phyloP scores from a whole-genome alignment of 768 basidiomycete genomes.

The Lactifluus pinguis region DNA sequence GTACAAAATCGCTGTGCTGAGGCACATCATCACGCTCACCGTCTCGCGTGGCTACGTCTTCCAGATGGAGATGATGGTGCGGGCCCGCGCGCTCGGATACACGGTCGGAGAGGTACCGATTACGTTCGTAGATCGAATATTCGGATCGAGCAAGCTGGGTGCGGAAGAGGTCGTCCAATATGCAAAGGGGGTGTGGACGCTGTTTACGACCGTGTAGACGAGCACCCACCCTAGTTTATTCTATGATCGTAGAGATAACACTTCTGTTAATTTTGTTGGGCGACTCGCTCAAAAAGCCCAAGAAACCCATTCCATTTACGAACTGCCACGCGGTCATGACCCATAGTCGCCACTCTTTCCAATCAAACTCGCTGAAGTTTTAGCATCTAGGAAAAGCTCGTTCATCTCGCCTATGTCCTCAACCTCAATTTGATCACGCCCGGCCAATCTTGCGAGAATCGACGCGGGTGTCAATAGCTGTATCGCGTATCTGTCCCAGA shows the following conservation, averaged over 20 bases:
- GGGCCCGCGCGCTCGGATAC: slow-evolving; percentile 77
- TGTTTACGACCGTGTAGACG: slow-evolving; percentile 55
- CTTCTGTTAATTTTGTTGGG: background rate
- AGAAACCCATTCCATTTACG: background rate
- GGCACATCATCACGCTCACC: slow-evolving; percentile 76
- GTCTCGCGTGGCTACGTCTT: slow-evolving; percentile 90
- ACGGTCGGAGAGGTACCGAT: slow-evolving; percentile 87
- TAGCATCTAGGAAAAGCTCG: slow-evolving; percentile 92
- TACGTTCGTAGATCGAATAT: slow-evolving; percentile 90
- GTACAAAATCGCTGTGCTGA: slow-evolving; percentile 67
- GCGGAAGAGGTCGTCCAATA: slow-evolving; percentile 84
- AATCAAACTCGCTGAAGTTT: slow-evolving; percentile 38
- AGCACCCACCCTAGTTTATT: slow-evolving; percentile 3
- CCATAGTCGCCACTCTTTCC: slow-evolving; percentile 1
- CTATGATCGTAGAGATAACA: background rate
- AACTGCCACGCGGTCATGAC: background rate
- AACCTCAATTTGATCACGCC: slow-evolving; percentile 69
- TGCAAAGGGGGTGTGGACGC: slow-evolving; percentile 71
- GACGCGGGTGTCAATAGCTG: slow-evolving; percentile 88
- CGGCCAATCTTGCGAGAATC: slow-evolving; percentile 70
- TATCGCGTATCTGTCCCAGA: slow-evolving; percentile 61
- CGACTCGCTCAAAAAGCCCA: background rate
- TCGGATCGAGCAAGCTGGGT: slow-evolving; percentile 87
- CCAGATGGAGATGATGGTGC: slow-evolving; percentile 98
- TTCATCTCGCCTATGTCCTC: slow-evolving; percentile 94